Evolutionary conservation across 2,329 filamentous ascomycete genomes (phyloP), one percentile per base, ranked within the genome.

Genomic region (Calonectria pseudoreteaudii): DNA sequence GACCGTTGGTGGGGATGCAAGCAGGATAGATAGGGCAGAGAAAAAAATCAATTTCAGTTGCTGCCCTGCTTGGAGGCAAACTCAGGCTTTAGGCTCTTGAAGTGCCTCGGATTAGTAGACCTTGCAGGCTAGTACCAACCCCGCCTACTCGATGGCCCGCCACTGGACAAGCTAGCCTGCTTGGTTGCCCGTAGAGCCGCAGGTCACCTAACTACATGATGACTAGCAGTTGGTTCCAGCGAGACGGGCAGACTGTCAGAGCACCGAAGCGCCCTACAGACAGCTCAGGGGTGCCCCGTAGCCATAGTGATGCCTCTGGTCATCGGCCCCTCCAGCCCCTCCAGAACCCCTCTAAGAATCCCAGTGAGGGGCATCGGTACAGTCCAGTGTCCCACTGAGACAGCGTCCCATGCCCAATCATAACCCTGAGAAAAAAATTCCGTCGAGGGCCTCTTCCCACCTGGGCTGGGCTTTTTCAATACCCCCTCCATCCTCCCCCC

Each of bases 371-470:
- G 56, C 70, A 66, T 78, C 75, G 77, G 75, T 75, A 74, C 75
- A 73, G 78, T 77, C 79, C 79, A 66, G 72, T 78, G 79, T 74
- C 81, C 68, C 79, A 81, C 81, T 77, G 78, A 74, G 69, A 74
- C 73, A 31, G 74, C 72, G 68, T 68, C 65, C 71, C 65, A 79
- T 76, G 75, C 80, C 83, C 84, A 85, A 85, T 85, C 83, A 85
- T 79, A 83, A 77, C 74, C 74, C 68, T 77, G 76, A 82, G 79
- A 79, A 84, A 84, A 85, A 85, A 85, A 85, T 82, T 84, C 80
- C 82, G 77, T 80, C 78, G 74, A 81, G 78, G 77, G 76, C 77
- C 74, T 84, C 80, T 65, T 72, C 70, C 70, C 70, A 72, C 70
- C 66, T 68, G 53, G 41, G 66, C 68, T 70, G 76, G 82, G 82